A percentile compares a stretch with the other conserved stretches of the same genome.
Conservation (phyloP, 371 early-diverging fungal genomes). For the Astathelohania contejeani region DNA sequence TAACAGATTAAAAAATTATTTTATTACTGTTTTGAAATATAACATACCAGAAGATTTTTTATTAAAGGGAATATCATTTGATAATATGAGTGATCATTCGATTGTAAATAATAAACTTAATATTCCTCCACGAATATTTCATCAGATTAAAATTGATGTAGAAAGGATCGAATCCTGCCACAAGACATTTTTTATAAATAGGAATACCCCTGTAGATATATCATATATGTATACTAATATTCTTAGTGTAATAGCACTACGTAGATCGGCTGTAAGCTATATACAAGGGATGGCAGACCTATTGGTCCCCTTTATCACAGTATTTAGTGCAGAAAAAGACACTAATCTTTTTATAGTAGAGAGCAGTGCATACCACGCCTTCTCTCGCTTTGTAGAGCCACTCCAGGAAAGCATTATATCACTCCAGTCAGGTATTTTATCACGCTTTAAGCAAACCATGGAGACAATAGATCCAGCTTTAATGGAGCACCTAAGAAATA, state of each 20-base stretch:
- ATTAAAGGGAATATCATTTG: background rate
- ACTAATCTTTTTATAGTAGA: slow-evolving; percentile 4
- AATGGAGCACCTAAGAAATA: slow-evolving; percentile 13
- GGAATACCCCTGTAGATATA: slow-evolving; percentile 6
- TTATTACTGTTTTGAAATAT: background rate
- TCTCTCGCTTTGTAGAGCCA: slow-evolving; percentile 23
- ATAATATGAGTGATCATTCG: background rate
- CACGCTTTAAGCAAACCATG: slow-evolving; percentile 14
- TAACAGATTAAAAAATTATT: background rate
- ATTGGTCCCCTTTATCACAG: slow-evolving; percentile 35
- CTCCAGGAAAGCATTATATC: slow-evolving; percentile 27
- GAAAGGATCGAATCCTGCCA: slow-evolving; percentile 25
- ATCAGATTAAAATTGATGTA: slow-evolving; percentile 45
- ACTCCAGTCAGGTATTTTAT: slow-evolving; percentile 29
- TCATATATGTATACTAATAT: slow-evolving; percentile 37
- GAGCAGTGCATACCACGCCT: slow-evolving; percentile 22
- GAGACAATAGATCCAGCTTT: slow-evolving; percentile 29
- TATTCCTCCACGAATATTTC: slow-evolving; percentile 9
- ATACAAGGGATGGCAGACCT: slow-evolving; percentile 52
- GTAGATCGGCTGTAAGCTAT: slow-evolving; percentile 42
- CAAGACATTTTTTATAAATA: slow-evolving; percentile 7
- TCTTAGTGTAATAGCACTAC: slow-evolving; percentile 27
- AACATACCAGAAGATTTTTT: background rate
- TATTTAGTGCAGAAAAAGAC: slow-evolving; percentile 3
- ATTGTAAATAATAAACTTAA: background rate